phyloP scores from a whole-genome alignment of 495 filamentous ascomycete species.

The Penicillium bovifimosum region DNA sequence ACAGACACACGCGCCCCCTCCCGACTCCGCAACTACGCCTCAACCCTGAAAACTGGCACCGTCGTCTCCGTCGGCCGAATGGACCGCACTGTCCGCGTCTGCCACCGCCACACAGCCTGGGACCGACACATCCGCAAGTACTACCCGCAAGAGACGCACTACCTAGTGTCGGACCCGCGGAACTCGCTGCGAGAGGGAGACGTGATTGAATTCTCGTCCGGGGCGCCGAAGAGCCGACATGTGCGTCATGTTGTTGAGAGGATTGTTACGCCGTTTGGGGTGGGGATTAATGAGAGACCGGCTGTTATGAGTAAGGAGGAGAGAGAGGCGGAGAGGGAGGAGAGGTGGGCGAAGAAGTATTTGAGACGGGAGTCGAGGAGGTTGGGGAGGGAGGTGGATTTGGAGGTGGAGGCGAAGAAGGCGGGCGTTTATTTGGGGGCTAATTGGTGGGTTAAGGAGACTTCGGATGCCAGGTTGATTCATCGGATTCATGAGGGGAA shows the following conservation, averaged over 20 bases:
- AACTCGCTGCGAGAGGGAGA: constrained; percentile 71
- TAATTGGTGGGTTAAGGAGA: too few species aligned
- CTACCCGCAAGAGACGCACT: constrained; percentile 36
- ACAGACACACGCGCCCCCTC: constrained; percentile 22
- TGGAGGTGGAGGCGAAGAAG: constrained; percentile 2
- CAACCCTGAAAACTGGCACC: constrained; percentile 37
- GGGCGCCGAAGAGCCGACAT: constrained; percentile 54
- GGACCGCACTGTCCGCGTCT: constrained; percentile 41
- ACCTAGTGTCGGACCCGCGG: constrained; percentile 69
- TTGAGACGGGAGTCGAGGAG: constrained; percentile 38
- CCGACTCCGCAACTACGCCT: constrained; percentile 37
- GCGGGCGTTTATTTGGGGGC: too few species aligned
- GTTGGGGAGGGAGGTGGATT: constrained; percentile 21
- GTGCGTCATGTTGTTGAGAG: constrained; percentile 73
- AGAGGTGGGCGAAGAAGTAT: constrained; percentile 46
- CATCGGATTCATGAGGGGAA: constrained; percentile 16
- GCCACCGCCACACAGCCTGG: constrained; percentile 32
- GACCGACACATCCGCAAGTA: constrained; percentile 38
- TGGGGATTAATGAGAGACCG: constrained; percentile 55
- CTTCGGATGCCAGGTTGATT: too few species aligned
- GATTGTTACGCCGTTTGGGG: constrained; percentile 70
- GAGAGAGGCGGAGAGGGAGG: constrained; percentile 43
- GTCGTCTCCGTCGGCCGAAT: constrained; percentile 43
- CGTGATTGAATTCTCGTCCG: constrained; percentile 69
- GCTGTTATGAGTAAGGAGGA: constrained; percentile 60